Conservation (phyloP, 345 rosid genomes). For the Citrus sp. region DNA sequence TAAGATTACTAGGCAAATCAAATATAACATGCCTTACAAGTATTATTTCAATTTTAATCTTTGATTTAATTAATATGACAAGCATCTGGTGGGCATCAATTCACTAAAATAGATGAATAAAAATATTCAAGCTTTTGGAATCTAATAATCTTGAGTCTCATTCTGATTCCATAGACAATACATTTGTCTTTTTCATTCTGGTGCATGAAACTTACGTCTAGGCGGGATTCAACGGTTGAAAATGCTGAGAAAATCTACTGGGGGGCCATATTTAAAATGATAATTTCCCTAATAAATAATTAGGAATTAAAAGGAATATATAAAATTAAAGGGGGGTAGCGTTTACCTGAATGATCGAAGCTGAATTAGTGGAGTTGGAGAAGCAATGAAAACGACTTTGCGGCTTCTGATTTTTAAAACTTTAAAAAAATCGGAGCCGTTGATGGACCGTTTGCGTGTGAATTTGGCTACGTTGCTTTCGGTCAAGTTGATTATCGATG, state of each 20-base stretch:
- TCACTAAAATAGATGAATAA: neutral
- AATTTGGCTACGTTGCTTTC: neutral
- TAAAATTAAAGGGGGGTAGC: neutral
- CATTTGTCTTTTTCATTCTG: slow-evolving; percentile 4
- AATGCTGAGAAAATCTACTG: neutral
- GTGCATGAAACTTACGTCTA: neutral
- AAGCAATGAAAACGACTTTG: neutral
- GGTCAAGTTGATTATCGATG: neutral
- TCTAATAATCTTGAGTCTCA: neutral
- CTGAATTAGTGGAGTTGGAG: neutral
- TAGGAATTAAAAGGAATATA: neutral
- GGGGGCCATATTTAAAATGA: neutral
- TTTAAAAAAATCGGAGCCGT: neutral
- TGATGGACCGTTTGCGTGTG: neutral
- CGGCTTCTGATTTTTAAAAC: neutral
- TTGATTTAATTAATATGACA: neutral
- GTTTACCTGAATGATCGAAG: neutral
- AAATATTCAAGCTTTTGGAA: neutral
- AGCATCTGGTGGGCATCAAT: neutral
- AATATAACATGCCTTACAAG: neutral
- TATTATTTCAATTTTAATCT: neutral
- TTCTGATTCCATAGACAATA: slow-evolving; percentile 1
- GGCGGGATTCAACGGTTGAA: neutral
- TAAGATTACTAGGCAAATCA: neutral
- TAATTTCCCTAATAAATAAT: neutral